Evolutionary conservation across 2,329 filamentous ascomycete species (phyloP), one percentile per base, ranked within the genome.

Genomic region (Proliferodiscus dingleyae): DNA sequence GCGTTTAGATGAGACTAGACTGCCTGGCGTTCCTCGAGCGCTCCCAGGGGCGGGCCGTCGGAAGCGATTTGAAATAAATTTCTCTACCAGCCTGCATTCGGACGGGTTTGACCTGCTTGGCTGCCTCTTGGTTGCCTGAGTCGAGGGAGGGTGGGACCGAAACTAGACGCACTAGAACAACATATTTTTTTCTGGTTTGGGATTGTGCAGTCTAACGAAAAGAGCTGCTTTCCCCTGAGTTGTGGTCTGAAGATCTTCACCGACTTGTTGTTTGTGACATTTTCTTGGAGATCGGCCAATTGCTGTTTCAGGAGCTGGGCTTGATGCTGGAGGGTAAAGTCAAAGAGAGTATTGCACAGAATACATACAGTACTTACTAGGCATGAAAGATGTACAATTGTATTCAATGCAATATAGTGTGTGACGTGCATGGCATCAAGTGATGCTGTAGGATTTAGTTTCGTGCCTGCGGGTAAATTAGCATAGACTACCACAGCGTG

Each of bases 61-160:
- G 32, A 37, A 43, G 32, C 41, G 41, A 37, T 30, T 43, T 29
- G n/a, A 28, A 37, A 11, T 34, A 18, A n/a, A 7, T n/a, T 18
- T n/a, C 15, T 34, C 6, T 26, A 11, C 24, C 24, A 26, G 6
- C 6, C 24, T 26, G 24, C 24, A 26, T 26, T 11, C 6, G 24
- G 24, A 6, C 6, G 24, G 24, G 24, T 26, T 11, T 26, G 24
- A 26, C 24, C 11, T 26, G 24, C 24, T 26, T 26, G 24, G 24
- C 24, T 26, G 24, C 24, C 28, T 30, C n/a, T 30, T 30, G n/a
- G n/a, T n/a, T n/a, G n/a, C n/a, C n/a, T n/a, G n/a, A n/a, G n/a
- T n/a, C n/a, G n/a, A n/a, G n/a, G n/a, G n/a, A n/a, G n/a, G n/a
- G n/a, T n/a, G n/a, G n/a, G n/a, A 15, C 30, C 9, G 30, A 33